Evolutionary conservation across 495 filamentous ascomycete genomes (phyloP), one percentile per base, ranked within the genome.

Genomic region (Melanomma pulvis-pyrius): DNA sequence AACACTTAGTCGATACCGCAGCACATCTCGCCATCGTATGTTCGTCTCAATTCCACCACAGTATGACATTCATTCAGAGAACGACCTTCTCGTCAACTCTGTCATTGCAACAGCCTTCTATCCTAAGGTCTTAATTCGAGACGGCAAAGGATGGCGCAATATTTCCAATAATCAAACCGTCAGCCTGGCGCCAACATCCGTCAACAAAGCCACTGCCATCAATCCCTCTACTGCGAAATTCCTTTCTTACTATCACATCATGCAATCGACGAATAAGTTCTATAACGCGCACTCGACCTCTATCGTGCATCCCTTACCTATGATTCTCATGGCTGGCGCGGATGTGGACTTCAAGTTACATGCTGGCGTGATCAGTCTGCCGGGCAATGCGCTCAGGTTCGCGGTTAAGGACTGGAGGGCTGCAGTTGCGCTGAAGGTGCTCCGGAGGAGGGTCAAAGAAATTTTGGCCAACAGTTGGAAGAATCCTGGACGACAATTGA

Each of bases 31-130:
- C 5, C 80, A 88, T 17, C 88, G 89, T 24, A 81, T 83, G 29
- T 97, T 98, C 75, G 94, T 96, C 68, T 82, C 83, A 2, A 82
- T 96, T 0, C 92, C 92, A 0, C 84, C 88, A 53, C 77, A 84
- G 22, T 88, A 90, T 61, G 86, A 93, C 66, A 71, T 77, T 32
- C 90, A 93, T 74, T 90, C 87, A 73, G 80, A 83, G 44, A 96
- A 96, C 63, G 92, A 98, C 59, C 62, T 84, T 0, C 82, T 97
- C 24, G 77, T 90, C 13, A 86, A 86, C 67, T 89, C 92, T 0
- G 90, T 96, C 36, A 88, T 96, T 57, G 90, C 92, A 0, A 93
- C 89, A 84, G 90, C 90, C 53, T 97, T 98, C 80, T 97, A 98
- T 70, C 94, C 94, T 1, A 97, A 97, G 70, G 85, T 98, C 1